Conservation (phyloP, 2,329 filamentous ascomycete genomes). For the Trichoderma asperellum region DNA sequence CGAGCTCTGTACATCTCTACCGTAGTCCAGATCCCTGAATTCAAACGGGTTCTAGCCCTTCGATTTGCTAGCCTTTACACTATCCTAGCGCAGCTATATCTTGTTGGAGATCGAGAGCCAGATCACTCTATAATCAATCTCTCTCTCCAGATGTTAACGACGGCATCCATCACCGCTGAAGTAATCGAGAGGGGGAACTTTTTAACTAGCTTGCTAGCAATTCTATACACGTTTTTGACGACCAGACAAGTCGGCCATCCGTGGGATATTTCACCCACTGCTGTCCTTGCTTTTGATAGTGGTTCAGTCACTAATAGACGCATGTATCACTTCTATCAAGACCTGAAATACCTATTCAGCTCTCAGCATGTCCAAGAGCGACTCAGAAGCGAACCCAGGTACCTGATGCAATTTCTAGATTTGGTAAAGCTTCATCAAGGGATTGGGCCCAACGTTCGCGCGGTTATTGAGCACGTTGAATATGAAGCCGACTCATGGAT, state of each 20-base stretch:
- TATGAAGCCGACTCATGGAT: constrained; percentile 99
- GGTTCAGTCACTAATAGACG: constrained; percentile 93
- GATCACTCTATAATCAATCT: constrained; percentile 99
- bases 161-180: constrained; percentile 93
- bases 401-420: constrained; percentile 92
- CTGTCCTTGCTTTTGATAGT: constrained; percentile 88
- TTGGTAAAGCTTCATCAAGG: constrained; percentile 95
- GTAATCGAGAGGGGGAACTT: constrained; percentile 96
- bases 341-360: constrained; percentile 87
- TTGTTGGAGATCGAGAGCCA: constrained; percentile 93
- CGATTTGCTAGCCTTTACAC: constrained; percentile 97
- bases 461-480: constrained; percentile 93
- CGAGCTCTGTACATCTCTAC: constrained; percentile 95
- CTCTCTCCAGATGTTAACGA: constrained; percentile 94
- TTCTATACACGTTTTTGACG: constrained; percentile 95
- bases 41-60: constrained; percentile 90
- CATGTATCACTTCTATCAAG: constrained; percentile 97
- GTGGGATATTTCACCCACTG: constrained; percentile 82
- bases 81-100: constrained; percentile 86
- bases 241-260: constrained; percentile 95
- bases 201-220: constrained; percentile 90
- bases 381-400: constrained; percentile 80
- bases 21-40: constrained; percentile 91
- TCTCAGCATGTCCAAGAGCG: constrained; percentile 86
- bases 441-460: constrained; percentile 89